phyloP scores from a whole-genome alignment of 2,329 filamentous ascomycete genomes.

The Periconia sp. region DNA sequence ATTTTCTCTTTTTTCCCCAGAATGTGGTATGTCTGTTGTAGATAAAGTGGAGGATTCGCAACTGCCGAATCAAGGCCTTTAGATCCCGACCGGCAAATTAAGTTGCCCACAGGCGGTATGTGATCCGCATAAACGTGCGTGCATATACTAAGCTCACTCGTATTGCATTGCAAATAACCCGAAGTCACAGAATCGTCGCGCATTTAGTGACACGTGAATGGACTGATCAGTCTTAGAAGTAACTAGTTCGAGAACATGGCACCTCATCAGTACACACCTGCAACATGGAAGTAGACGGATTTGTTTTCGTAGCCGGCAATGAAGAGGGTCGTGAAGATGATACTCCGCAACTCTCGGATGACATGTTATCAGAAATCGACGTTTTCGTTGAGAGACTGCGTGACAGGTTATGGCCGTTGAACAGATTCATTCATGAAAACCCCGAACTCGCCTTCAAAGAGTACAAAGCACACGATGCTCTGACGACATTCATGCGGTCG shows the following conservation, averaged over 20 bases:
- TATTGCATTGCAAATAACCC: neutral
- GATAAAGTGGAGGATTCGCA: constrained; percentile 2
- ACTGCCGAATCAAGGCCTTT: constrained; percentile 13
- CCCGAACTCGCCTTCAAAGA: constrained; percentile 25
- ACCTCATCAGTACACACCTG: neutral
- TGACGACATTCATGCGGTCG: constrained; percentile 25
- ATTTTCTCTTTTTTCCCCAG: constrained; percentile 1
- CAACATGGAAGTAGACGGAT: constrained; percentile 14
- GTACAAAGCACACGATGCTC: constrained; percentile 22
- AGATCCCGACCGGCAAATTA: constrained; percentile 11
- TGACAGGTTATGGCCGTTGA: constrained; percentile 40
- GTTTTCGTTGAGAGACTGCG: constrained; percentile 6
- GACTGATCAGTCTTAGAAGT: neutral
- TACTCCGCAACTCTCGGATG: neutral
- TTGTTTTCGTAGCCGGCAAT: constrained; percentile 8
- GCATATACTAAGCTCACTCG: neutral
- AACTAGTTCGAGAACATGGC: neutral
- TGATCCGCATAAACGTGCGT: neutral
- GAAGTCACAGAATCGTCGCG: neutral
- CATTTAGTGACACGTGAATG: neutral
- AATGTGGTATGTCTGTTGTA: neutral
- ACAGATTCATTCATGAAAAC: constrained; percentile 20
- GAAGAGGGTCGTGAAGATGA: neutral
- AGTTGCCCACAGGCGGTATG: constrained; percentile 10
- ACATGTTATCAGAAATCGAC: constrained; percentile 11